These are phyloP conservation scores for Sarocladiaceae sp. DNA, from an alignment of 2,329 filamentous ascomycete species.

Conservation along the genomic window DNA sequence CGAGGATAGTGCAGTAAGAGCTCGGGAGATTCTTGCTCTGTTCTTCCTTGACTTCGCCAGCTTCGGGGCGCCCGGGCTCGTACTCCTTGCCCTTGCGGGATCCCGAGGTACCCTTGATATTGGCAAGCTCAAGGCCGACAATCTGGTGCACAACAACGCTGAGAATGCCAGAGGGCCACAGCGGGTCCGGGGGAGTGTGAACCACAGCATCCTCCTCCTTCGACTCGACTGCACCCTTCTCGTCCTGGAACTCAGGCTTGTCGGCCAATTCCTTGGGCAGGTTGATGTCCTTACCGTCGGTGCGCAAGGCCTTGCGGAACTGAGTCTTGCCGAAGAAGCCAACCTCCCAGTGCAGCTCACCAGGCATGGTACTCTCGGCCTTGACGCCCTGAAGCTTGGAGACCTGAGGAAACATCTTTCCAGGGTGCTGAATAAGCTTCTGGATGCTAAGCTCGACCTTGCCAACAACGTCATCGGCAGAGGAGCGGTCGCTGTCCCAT, in stretches of 20 bases:
- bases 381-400: slow-evolving; percentile 80
- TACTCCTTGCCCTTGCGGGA: slow-evolving; percentile 81
- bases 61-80: slow-evolving; percentile 74
- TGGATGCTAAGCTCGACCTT: slow-evolving; percentile 92
- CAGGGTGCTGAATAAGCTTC: slow-evolving; percentile 86
- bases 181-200: slow-evolving; percentile 87
- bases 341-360: slow-evolving; percentile 91
- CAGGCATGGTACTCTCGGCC: slow-evolving; percentile 81
- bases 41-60: slow-evolving; percentile 83
- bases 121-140: slow-evolving; percentile 86
- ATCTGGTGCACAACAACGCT: slow-evolving; percentile 89
- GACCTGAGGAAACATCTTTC: slow-evolving; percentile 84
- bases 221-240: slow-evolving; percentile 65
- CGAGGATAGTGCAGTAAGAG: slow-evolving; percentile 86
- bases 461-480: slow-evolving; percentile 89
- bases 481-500: slow-evolving; percentile 92
- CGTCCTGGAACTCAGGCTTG: slow-evolving; percentile 71
- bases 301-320: slow-evolving; percentile 76
- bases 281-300: slow-evolving; percentile 75
- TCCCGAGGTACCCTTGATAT: slow-evolving; percentile 78
- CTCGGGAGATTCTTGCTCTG: slow-evolving; percentile 73
- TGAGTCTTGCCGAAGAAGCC: slow-evolving; percentile 91
- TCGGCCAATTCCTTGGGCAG: slow-evolving; percentile 69
- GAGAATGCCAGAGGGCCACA: slow-evolving; percentile 89
- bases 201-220: slow-evolving; percentile 74